phyloP scores from a whole-genome alignment of 495 filamentous ascomycete genomes.

The Penicillium cataractarum region DNA sequence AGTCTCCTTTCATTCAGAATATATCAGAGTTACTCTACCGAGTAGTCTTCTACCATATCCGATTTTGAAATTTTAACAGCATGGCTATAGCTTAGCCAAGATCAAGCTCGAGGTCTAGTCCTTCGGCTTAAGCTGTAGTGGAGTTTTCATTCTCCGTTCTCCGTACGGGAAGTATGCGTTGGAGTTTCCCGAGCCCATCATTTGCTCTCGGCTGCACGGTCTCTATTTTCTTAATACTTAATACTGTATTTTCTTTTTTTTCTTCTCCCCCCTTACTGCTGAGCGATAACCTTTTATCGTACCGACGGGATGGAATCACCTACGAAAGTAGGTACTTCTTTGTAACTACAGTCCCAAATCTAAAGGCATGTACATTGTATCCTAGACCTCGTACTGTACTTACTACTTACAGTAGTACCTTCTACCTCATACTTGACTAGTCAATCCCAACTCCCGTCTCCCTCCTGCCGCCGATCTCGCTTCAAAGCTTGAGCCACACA shows the following conservation, averaged over 20 bases:
- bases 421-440: neutral
- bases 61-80: neutral
- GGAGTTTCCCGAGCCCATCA: slow-evolving; percentile 2
- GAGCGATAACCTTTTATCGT: neutral
- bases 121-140: neutral
- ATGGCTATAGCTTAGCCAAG: neutral
- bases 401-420: too few species aligned
- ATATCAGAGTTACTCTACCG: too few species aligned
- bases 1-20: neutral
- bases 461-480: slow-evolving; percentile 7
- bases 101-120: neutral
- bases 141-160: neutral
- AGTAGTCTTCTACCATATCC: neutral
- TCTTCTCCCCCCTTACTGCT: neutral
- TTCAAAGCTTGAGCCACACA: slow-evolving; percentile 18
- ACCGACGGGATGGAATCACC: neutral
- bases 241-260: neutral
- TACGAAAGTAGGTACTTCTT: neutral
- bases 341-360: neutral
- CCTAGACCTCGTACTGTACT: neutral
- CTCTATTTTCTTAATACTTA: neutral
- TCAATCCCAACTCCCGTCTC: neutral
- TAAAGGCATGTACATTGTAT: neutral
- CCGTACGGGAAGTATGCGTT: slow-evolving; percentile 1
- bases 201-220: slow-evolving; percentile 4